These are phyloP conservation scores for Sugiyamaella japonica DNA, from an alignment of 1,139 yeast species.

Conservation along the genomic window DNA sequence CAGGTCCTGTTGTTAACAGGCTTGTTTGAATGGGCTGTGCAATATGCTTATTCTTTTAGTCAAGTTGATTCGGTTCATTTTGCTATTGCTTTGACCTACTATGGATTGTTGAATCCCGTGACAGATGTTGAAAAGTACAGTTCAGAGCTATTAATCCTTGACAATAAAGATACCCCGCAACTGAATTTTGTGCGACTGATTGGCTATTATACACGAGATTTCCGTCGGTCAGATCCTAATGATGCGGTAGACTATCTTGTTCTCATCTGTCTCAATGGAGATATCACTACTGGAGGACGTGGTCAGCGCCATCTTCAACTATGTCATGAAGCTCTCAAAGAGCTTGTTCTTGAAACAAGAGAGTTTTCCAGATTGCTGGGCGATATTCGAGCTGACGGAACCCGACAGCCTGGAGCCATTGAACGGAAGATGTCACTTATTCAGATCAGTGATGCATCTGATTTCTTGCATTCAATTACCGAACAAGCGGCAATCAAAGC, in stretches of 20 bases:
- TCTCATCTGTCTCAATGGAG: constrained; percentile 58
- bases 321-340: constrained; percentile 80
- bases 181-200: constrained; percentile 43
- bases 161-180: constrained; percentile 33
- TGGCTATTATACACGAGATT: constrained; percentile 63
- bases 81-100: constrained; percentile 76
- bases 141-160: constrained; percentile 30
- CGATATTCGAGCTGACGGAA: constrained; percentile 72
- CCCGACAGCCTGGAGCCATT: constrained; percentile 78
- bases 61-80: constrained; percentile 90
- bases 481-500: constrained; percentile 86
- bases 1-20: constrained; percentile 77
- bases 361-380: constrained; percentile 83
- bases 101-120: constrained; percentile 65
- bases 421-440: constrained; percentile 76
- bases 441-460: constrained; percentile 53
- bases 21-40: constrained; percentile 77
- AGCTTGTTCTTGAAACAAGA: constrained; percentile 80
- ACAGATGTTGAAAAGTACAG: constrained; percentile 27
- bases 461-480: constrained; percentile 65
- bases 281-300: constrained; percentile 28
- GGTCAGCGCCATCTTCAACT: constrained; percentile 45
- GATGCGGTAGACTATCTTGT: constrained; percentile 88
- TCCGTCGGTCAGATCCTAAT: constrained; percentile 82
- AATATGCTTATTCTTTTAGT: constrained; percentile 62